Base-by-base conservation (phyloP, 345 rosid genomes). In the Lenwebbia sp. region DNA sequence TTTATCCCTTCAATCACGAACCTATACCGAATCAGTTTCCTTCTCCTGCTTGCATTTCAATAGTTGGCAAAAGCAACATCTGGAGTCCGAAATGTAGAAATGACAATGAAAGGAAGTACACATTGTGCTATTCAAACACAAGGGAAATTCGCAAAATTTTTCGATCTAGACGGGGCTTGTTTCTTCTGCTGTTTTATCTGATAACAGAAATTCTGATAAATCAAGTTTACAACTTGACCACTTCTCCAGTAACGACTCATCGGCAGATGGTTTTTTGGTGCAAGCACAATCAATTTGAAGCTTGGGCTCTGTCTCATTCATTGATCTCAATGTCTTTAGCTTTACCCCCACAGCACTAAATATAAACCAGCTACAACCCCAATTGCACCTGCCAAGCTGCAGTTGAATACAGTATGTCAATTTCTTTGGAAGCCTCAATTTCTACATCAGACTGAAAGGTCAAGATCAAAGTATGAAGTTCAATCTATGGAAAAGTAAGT, bases 311-410 rank as follows among this genome's bases (percentile, higher is more conserved):
- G 33, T 41, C 10, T 47, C 52, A n/a, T 28, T 23, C 52, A 60
- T 41, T 86, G 33, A 50, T 52, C 40, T 74, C 85, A 19, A 62
- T 58, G 15, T 90, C 92, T 82, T 87, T 53, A 51, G 91, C 87
- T 85, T 90, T 90, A 3, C 92, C 92, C n/a, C 89, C 89, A 89
- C 57, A 87, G 52, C 25, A 87, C 91, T 3, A 82, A 25, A 54
- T 89, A 89, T 49, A 89, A 62, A 37, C 91, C 89, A 58, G 54
- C 54, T 12, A 88, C 87, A 40, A 88, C 85, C 44, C 58, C 89
- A 44, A 76, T 50, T 14, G 90, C 88, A 13, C 92, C 90, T 4
- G 84, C 78, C 86, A 90, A 54, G 86, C 90, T 88, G 87, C 76
- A 51, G 9, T 37, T 26, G 41, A 21, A 28, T 75, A 40, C n/a